These are phyloP conservation scores for Amniculicola lignicola DNA, from an alignment of 495 filamentous ascomycete species.

Conservation along the genomic window DNA sequence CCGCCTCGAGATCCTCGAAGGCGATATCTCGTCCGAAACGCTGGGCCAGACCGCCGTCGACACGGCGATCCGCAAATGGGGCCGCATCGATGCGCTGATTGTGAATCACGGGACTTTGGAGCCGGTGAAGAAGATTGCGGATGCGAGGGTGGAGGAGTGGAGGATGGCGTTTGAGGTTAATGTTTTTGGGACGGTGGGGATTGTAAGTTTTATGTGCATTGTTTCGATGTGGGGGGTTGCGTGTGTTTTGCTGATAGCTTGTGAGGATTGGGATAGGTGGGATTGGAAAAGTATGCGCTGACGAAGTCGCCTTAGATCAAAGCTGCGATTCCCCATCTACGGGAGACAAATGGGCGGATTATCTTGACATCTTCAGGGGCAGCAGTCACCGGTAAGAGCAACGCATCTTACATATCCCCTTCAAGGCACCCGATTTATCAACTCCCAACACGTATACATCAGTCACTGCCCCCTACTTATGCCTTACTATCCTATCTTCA, in stretches of 20 bases:
- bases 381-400: no score
- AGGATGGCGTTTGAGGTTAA: constrained; percentile 75
- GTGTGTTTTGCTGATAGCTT: no score
- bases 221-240: neutral
- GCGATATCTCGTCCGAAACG: constrained; percentile 68
- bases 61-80: constrained; percentile 61
- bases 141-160: constrained; percentile 68
- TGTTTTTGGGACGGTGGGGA: constrained; percentile 71
- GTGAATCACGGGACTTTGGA: constrained; percentile 83
- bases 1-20: constrained; percentile 68
- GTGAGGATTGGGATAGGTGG: no score
- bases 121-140: constrained; percentile 69
- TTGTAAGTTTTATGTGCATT: constrained; percentile 54
- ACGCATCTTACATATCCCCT: no score
- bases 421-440: no score
- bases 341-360: constrained; percentile 47
- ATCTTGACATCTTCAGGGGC: constrained; percentile 43
- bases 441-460: no score
- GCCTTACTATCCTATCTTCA: no score
- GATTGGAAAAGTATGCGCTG: no score
- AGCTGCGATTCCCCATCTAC: constrained; percentile 68
- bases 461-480: no score
- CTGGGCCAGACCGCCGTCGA: constrained; percentile 61
- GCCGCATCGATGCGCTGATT: constrained; percentile 74
- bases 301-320: no score